Evolutionary conservation across 352 stramenopile genomes (phyloP).

Genomic region (Pythium brassicae): DNA sequence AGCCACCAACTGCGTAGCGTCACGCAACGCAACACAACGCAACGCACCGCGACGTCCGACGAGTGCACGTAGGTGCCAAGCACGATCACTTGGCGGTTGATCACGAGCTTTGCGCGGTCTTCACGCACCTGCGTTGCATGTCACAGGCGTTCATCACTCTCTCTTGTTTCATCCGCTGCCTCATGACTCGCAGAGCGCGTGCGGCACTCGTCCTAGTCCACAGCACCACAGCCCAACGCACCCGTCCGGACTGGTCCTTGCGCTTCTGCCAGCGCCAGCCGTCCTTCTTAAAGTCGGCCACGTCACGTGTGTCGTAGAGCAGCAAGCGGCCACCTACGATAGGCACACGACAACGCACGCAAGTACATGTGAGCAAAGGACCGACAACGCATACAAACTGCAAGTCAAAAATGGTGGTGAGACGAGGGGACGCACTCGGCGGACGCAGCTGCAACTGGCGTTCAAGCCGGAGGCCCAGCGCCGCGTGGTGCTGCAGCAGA

Average conservation of each 20-base stretch:
- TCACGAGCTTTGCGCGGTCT: conserved; percentile 80
- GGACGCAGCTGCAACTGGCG: conserved; percentile 40
- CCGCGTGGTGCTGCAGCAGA: conserved; percentile 51
- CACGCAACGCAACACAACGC: too few species aligned
- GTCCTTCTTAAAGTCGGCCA: conserved; percentile 83
- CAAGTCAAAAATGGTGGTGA: not conserved
- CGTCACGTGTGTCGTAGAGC: conserved; percentile 58
- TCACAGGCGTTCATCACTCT: not conserved
- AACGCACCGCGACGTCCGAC: conserved; percentile 54
- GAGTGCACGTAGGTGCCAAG: conserved; percentile 84
- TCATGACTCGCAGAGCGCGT: too few species aligned
- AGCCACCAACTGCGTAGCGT: too few species aligned
- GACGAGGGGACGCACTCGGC: conserved; percentile 37
- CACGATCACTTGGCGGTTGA: conserved; percentile 80
- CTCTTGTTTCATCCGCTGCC: too few species aligned
- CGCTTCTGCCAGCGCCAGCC: conserved; percentile 84
- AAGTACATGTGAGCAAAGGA: not conserved
- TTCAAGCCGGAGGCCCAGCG: conserved; percentile 36
- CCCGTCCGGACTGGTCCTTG: conserved; percentile 74
- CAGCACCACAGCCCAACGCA: too few species aligned
- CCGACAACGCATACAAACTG: not conserved
- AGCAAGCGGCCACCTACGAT: conserved; percentile 57
- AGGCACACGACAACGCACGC: too few species aligned
- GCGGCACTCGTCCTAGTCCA: too few species aligned
- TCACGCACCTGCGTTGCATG: conserved; percentile 45